Percentiles rank a stretch among this genome's conserved stretches.
phyloP scores from a whole-genome alignment of 140 eudicot species.

The Ambrosia hybrid region DNA sequence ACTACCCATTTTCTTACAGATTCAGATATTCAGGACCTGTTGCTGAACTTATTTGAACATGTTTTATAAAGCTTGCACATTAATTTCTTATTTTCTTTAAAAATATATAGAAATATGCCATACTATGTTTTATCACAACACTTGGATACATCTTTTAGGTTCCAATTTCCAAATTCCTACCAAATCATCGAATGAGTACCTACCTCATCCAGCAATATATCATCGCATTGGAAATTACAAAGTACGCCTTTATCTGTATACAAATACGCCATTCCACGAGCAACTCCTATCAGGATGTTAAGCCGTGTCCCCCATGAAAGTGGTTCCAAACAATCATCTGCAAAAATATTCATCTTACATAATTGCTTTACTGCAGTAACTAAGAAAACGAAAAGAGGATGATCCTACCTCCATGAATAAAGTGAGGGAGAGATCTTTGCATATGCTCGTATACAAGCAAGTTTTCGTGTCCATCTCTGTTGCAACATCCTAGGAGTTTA shows the following conservation, averaged over 20 bases:
- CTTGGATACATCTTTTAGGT: too few species aligned
- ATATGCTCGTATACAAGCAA: conserved; percentile 29
- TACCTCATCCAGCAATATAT: conserved; percentile 26
- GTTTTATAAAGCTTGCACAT: too few species aligned
- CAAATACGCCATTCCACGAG: conserved; percentile 18
- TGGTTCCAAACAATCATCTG: not conserved
- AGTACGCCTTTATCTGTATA: not conserved
- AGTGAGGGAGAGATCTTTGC: not conserved
- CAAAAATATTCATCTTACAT: conserved; percentile 7
- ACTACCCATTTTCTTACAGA: too few species aligned
- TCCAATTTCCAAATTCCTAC: not conserved
- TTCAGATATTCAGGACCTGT: too few species aligned
- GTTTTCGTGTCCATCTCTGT: not conserved
- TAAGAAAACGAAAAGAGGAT: not conserved
- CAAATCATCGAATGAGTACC: not conserved
- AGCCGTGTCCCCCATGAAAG: conserved; percentile 33
- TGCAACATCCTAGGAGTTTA: conserved; percentile 25
- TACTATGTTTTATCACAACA: too few species aligned
- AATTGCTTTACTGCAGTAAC: not conserved
- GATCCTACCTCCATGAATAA: conserved; percentile 8
- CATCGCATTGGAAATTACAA: not conserved
- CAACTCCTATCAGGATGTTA: conserved; percentile 21
- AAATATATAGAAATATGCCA: too few species aligned
- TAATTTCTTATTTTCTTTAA: too few species aligned
- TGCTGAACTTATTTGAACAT: too few species aligned